Base-by-base conservation (phyloP, 768 basidiomycete species). In the Cyclocybe aegerita region DNA sequence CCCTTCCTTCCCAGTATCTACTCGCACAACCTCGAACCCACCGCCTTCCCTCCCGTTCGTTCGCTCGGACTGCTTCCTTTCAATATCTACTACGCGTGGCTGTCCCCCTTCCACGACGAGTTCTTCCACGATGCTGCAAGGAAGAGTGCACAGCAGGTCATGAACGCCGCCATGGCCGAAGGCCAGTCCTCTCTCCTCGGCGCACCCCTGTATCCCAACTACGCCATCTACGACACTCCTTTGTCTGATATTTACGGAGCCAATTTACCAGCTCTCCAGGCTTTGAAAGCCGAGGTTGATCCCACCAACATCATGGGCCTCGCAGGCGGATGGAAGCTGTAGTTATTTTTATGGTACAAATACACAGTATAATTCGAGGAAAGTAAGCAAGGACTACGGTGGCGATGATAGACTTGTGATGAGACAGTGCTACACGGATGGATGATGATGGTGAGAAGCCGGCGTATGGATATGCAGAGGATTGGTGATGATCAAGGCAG, bases 301-400 rank as follows among this genome's bases (percentile, higher is more conserved):
- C 85, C 85, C 0, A 44, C 66, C 7, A 73, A 80, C 57, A 72
- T 86, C 36, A 88, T 88, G 84, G 76, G 74, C 11, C 75, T 85
- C 12, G 73, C 85, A n/a, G 85, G 85, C 4, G 86, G 85, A 6
- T 86, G 76, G 63, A 86, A 83, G 65, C 65, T 81, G 39, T 75
- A 39, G 47, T 23, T 23, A 23, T 23, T 23, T 23, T 23, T 23
- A 23, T 3, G 5, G 5, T 23, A 23, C 23, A 23, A 23, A 23
- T 23, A 23, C 23, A 23, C 23, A 23, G 2, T 3, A 23, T 23
- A 3, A 23, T 23, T 23, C 23, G 23, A 23, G 23, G 23, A 23
- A 3, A 3, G 23, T 23, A 23, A 23, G 1, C 3, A 23, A 3
- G 23, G 23, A 23, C 5, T n/a, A n/a, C n/a, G n/a, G n/a, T n/a